Percentiles rank a stretch among this genome's conserved stretches.
Conservation (phyloP, 441 rosid genomes). For the Syzygium syzygioides region DNA sequence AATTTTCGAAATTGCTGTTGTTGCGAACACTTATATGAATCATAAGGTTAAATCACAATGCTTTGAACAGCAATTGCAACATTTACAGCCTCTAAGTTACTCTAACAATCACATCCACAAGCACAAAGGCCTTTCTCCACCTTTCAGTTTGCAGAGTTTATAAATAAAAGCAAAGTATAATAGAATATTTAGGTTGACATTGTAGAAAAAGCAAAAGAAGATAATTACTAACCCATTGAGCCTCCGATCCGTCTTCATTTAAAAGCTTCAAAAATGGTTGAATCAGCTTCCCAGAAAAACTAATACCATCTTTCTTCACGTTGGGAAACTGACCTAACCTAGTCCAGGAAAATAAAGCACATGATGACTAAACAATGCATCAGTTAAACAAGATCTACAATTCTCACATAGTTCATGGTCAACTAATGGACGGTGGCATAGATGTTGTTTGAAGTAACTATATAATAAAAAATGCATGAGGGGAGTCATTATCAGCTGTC, state of each 20-base stretch:
- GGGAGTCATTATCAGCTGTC: not conserved
- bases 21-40: not conserved
- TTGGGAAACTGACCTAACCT: conserved; percentile 68
- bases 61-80: not conserved
- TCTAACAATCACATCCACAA: not conserved
- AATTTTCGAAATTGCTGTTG: not conserved
- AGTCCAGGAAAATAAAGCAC: conserved; percentile 12
- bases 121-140: not conserved
- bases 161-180: not conserved
- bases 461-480: not conserved
- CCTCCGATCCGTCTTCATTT: conserved; percentile 55
- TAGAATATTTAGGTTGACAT: not conserved
- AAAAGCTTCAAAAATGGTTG: conserved; percentile 65
- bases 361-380: not conserved
- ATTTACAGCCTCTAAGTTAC: not conserved
- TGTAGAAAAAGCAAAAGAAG: not conserved
- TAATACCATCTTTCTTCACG: conserved; percentile 58
- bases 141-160: not conserved
- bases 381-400: not conserved
- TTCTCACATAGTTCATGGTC: not conserved
- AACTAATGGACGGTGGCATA: not conserved
- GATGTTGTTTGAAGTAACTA: not conserved
- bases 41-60: not conserved
- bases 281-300: conserved; percentile 50
- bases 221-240: conserved; percentile 40